Percentiles rank a stretch among this genome's conserved stretches.
These are phyloP conservation scores for Nymphaea thermarum DNA, from an alignment of 164 flowering plant genomes.

Conservation along the genomic window DNA sequence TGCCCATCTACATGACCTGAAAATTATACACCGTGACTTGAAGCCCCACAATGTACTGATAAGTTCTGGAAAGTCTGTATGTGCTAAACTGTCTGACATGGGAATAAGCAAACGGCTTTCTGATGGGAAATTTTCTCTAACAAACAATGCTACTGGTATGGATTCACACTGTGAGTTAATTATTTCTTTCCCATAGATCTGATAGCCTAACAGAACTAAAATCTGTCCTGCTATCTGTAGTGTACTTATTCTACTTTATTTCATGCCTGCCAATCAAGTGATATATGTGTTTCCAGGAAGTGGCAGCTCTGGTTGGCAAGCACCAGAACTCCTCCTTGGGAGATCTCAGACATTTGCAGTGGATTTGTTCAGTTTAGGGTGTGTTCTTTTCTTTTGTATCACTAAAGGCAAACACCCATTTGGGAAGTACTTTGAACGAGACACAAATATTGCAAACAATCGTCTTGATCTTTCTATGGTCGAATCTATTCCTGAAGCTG, in stretches of 20 bases:
- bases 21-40: conserved; percentile 68
- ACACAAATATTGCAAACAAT: conserved; percentile 45
- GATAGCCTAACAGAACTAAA: background rate
- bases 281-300: conserved; percentile 24
- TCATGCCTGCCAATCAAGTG: background rate
- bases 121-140: conserved; percentile 46
- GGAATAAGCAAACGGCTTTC: conserved; percentile 69
- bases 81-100: conserved; percentile 82
- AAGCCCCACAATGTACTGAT: conserved; percentile 84
- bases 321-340: conserved; percentile 67
- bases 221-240: background rate
- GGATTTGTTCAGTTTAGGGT: conserved; percentile 75
- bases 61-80: conserved; percentile 25
- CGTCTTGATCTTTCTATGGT: conserved; percentile 49
- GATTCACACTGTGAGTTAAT: background rate
- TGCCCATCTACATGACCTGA: conserved; percentile 71
- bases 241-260: background rate
- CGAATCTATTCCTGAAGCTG: conserved; percentile 66
- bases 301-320: conserved; percentile 89
- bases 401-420: conserved; percentile 71
- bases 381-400: conserved; percentile 62
- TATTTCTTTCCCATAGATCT: background rate
- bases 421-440: conserved; percentile 62
- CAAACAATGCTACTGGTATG: conserved; percentile 53
- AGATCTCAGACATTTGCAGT: conserved; percentile 73